Conservation (phyloP, 1,284 basidiomycete species). For the Earliella scabrosa region DNA sequence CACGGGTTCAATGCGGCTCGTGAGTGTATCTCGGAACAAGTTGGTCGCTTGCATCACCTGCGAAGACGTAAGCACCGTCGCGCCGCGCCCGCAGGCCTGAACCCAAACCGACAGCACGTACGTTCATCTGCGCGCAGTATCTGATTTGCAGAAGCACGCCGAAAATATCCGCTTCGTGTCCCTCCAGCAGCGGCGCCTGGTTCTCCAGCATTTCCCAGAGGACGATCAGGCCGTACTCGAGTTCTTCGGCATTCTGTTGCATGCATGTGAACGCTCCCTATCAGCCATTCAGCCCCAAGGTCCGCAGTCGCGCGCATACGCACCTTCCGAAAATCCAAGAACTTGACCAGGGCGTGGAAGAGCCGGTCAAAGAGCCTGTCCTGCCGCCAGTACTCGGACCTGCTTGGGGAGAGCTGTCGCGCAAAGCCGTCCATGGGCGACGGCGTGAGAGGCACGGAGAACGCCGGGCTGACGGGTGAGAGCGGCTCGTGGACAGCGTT, state of each 20-base stretch:
- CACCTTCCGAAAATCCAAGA: conserved; percentile 64
- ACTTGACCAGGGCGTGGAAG: conserved; percentile 63
- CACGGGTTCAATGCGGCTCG: conserved; percentile 74
- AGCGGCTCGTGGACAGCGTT: conserved; percentile 54
- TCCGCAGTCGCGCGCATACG: conserved; percentile 24
- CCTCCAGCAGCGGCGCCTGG: conserved; percentile 69
- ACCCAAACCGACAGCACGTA: conserved; percentile 40
- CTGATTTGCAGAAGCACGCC: conserved; percentile 62
- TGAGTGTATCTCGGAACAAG: conserved; percentile 74
- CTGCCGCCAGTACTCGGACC: conserved; percentile 66
- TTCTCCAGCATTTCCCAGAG: conserved; percentile 79
- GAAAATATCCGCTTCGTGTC: conserved; percentile 73
- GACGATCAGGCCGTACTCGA: conserved; percentile 76
- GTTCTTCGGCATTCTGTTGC: conserved; percentile 57
- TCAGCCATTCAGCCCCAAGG: conserved; percentile 15
- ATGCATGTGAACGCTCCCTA: conserved; percentile 20
- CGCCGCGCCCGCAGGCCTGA: conserved; percentile 10
- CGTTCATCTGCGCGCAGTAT: conserved; percentile 71
- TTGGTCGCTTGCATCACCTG: conserved; percentile 82
- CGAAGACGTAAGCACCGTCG: conserved; percentile 18
- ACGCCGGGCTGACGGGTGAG: conserved; percentile 46
- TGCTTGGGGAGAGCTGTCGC: conserved; percentile 45
- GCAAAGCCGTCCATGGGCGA: conserved; percentile 35
- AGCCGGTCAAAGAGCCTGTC: conserved; percentile 68
- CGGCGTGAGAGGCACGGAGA: conserved; percentile 48